Percentiles rank a stretch among this genome's conserved stretches.
phyloP scores from a whole-genome alignment of 768 basidiomycete genomes.

The Gloeopeniophorella convolvens region DNA sequence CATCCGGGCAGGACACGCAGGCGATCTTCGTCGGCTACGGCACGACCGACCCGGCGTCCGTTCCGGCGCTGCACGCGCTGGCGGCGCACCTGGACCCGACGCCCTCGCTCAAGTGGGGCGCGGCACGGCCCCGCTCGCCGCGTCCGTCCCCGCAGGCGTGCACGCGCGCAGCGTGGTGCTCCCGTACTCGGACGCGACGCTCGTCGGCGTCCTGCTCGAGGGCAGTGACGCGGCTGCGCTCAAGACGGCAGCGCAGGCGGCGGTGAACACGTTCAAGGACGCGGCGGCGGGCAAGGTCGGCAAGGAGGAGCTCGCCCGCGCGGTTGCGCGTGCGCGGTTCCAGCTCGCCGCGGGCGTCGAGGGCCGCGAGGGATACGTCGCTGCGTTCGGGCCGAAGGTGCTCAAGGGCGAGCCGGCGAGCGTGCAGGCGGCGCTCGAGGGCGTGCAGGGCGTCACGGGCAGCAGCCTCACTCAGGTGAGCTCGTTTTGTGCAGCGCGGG shows the following conservation, averaged over 20 bases:
- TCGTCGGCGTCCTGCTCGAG: slow-evolving; percentile 79
- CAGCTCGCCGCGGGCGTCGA: slow-evolving; percentile 66
- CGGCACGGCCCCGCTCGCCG: slow-evolving; percentile 62
- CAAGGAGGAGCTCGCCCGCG: slow-evolving; percentile 68
- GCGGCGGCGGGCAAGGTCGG: slow-evolving; percentile 39
- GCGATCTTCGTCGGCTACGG: slow-evolving; percentile 90
- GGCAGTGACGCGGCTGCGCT: slow-evolving; percentile 57
- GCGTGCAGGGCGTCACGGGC: slow-evolving; percentile 64
- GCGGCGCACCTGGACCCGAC: slow-evolving; percentile 73
- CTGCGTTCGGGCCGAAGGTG: slow-evolving; percentile 57
- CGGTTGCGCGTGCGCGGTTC: slow-evolving; percentile 87
- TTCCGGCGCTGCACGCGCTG: slow-evolving; percentile 72
- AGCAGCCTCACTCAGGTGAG: slow-evolving; percentile 64
- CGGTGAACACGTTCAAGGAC: slow-evolving; percentile 57
- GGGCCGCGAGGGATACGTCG: slow-evolving; percentile 57
- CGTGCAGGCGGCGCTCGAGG: slow-evolving; percentile 54
- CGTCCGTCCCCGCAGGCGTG: slow-evolving; percentile 50
- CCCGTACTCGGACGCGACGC: slow-evolving; percentile 86
- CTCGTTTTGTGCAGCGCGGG: too few species aligned
- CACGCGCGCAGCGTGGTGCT: slow-evolving; percentile 70
- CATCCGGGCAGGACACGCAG: slow-evolving; percentile 50
- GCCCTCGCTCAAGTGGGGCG: slow-evolving; percentile 82
- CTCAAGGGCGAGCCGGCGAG: slow-evolving; percentile 52
- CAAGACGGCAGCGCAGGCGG: slow-evolving; percentile 60
- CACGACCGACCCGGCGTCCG: slow-evolving; percentile 50